Base-by-base conservation (phyloP, 2,329 filamentous ascomycete genomes). In the Botrytis byssoidea region DNA sequence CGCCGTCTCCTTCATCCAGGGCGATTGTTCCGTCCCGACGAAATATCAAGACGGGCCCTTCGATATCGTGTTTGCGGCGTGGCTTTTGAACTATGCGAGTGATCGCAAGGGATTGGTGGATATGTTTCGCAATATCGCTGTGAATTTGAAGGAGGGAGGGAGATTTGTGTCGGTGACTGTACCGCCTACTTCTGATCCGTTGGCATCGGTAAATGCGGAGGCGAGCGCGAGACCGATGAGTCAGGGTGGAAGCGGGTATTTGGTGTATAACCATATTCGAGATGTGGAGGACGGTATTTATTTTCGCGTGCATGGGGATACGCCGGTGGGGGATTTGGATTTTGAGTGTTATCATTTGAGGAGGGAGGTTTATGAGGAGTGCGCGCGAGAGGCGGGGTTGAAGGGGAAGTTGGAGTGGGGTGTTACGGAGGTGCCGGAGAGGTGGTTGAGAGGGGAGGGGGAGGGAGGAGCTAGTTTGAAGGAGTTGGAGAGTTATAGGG, bases 11-110 rank as follows among this genome's bases (percentile, higher is more conserved):
- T 78, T 77, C 61, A 73, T 78, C 61, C 68, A 75, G 51, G 80
- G 77, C 29, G 79, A 83, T 71, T 82, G 80, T 72, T 74, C 78
- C 6, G 75, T 78, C 40, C 80, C 81, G 3, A 74, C 74, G 12
- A 42, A 71, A 3, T 78, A 78, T 12, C 72, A 73, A 4, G 77
- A 77, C 8, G 79, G 76, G 7, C 77, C 77, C 1, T 84, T 83
- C 75, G 81, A 83, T 75, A 37, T 84, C 29, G 82, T 83, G 48
- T 78, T 81, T 29, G 83, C 77, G 7, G 79, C 78, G 12, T 83
- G 82, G 81, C 74, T 83, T 44, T 79, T 84, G 37, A 84, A 84
- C 77, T 84, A 83, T 69, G 81, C 82, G 0, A 42, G 75, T 32
- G 78, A 75, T 67, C 72, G 75, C 12, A 74, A 75, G 35, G 79